Evolutionary conservation across 208 protist genomes (phyloP).

Genomic region (Trypanosoma avium): DNA sequence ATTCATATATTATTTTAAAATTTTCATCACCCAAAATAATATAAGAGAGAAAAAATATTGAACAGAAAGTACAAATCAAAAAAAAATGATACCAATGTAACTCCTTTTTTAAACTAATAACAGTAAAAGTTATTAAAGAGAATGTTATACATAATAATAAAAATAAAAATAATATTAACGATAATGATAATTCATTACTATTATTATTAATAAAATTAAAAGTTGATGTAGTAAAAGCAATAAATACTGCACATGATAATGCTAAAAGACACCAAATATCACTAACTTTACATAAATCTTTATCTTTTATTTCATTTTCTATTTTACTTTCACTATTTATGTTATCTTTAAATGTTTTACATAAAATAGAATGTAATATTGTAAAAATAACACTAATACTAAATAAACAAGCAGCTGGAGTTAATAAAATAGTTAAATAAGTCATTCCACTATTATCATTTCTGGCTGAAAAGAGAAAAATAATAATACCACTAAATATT

Average conservation of each 20-base stretch:
- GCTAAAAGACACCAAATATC: background rate
- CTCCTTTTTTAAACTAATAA: too few relatives aligned
- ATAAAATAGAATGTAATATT: too few relatives aligned
- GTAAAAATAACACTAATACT: background rate
- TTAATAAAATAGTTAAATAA: background rate
- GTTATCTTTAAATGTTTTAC: too few relatives aligned
- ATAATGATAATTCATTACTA: background rate
- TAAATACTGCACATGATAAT: background rate
- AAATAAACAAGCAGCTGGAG: slow-evolving; percentile 15
- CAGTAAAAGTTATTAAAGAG: too few relatives aligned
- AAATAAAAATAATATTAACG: background rate
- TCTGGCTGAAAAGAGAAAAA: slow-evolving; percentile 16
- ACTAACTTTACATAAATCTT: background rate
- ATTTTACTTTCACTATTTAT: background rate
- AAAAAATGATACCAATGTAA: too few relatives aligned
- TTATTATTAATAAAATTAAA: too few relatives aligned
- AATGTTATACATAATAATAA: background rate
- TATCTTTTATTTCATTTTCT: too few relatives aligned
- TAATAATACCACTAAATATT: background rate
- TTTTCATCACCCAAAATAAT: too few relatives aligned
- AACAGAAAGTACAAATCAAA: too few relatives aligned
- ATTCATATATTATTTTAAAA: too few relatives aligned
- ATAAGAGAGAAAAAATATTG: too few relatives aligned
- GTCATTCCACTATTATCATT: background rate
- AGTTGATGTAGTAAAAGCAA: background rate